Evolutionary conservation across 192 early-diverging fungal genomes (phyloP).

Genomic region (Backusella psychrophila): DNA sequence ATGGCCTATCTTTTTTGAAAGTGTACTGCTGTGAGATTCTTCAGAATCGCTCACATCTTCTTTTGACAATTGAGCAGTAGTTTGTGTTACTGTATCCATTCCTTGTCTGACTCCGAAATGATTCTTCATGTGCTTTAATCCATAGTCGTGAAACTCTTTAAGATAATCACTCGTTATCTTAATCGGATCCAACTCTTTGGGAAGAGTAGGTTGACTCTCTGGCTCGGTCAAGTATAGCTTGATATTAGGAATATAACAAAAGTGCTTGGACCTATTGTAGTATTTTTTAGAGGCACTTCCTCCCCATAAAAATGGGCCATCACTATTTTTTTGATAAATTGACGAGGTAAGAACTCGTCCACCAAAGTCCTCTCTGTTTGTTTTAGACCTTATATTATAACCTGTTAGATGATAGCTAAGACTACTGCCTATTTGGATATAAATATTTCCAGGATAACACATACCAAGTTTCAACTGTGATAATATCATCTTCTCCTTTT

Average conservation of each 20-base stretch:
- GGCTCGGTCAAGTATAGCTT: background rate
- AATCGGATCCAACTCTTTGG: background rate
- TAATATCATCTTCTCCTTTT: background rate
- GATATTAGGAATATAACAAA: background rate
- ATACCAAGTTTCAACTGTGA: background rate
- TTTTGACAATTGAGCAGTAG: background rate
- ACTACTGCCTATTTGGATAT: background rate
- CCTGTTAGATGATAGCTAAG: background rate
- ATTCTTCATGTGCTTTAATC: background rate
- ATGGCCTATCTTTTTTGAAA: background rate
- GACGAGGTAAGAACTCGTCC: conserved; percentile 2
- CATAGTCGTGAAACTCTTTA: background rate
- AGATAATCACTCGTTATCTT: background rate
- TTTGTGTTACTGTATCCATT: background rate
- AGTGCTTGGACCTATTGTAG: background rate
- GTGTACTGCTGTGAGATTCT: background rate
- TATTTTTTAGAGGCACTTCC: background rate
- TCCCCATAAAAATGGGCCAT: background rate
- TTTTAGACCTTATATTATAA: background rate
- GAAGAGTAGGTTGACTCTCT: background rate
- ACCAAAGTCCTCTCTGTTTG: conserved; percentile 1
- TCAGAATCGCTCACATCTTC: background rate
- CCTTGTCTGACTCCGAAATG: background rate
- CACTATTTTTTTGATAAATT: background rate
- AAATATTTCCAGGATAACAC: background rate